Evolutionary conservation across 1,284 basidiomycete species (phyloP), one percentile per base, ranked within the genome.

Genomic region (Sporisorium exsertum): DNA sequence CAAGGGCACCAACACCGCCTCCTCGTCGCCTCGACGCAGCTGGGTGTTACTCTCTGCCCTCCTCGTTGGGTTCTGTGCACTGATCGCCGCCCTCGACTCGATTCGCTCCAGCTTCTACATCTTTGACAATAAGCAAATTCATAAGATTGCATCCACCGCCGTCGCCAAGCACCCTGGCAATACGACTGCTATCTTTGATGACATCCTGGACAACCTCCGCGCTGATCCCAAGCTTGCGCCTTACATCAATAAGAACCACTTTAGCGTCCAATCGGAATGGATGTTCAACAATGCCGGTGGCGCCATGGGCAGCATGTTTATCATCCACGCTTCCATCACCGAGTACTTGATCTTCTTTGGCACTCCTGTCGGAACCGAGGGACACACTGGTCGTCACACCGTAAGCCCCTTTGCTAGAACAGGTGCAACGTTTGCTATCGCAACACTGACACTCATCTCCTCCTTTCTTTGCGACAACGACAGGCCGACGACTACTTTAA

Each of bases 221-320:
- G 58, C 66, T 33, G 80, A 85, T 54, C 79, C 79, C 43, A 79
- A 80, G 55, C 53, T 72, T 4, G 77, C 68, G 3, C 80, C 75
- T 37, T 78, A 77, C 29, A 70, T 85, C 43, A 85, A 85, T 72
- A 66, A 66, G 47, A 66, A 81, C 50, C 70, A 78, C 33, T 78
- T 80, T 47, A 67, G 60, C 33, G 65, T 79, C 56, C 74, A 70
- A 29, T 90, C 90, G 24, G 95, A 98, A 83, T 98, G 96, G 96
- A 90, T 98, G 47, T 94, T 97, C 87, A 98, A 92, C 88, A 99
- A 99, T 84, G 96, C 96, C 0, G 96, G 95, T 20, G 96, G 97
- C 58, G 96, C 97, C 0, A 99, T 98, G 96, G 96, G 88, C 49
- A 91, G 92, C 49, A 98, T 99, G 96, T 97, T 94, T 87, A 90